Base-by-base conservation (phyloP, 225 moss, liverwort and hornwort species). In the Rhytidiadelphus loreus region DNA sequence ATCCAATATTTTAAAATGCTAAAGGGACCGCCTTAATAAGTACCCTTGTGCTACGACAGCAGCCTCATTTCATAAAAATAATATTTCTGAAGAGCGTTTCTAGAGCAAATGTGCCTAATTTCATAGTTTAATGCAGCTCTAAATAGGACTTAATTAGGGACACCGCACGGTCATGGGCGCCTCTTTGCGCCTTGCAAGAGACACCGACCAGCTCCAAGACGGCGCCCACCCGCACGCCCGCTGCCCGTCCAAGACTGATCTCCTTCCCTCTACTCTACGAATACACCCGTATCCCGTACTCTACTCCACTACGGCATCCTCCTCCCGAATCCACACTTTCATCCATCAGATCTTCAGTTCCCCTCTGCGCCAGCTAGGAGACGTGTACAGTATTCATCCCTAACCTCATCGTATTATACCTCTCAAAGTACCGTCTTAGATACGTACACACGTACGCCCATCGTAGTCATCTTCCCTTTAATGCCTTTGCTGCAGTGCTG, bases 171-270 rank as follows among this genome's bases (percentile, higher is more conserved):
- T 30, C 60, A 60, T 81, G 8, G 81, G 43, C 30, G 41, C 24
- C 92, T 58, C 90, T 87, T 84, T 87, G 82, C 16, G 17, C 22
- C 17, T 48, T 39, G 81, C 82, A 90, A 90, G 72, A 26, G 92
- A 90, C 92, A 89, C 92, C 92, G 89, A 92, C 89, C 92, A 82
- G 50, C 92, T 59, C 35, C 77, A 77, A 90, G 89, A 81, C 90
- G 90, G 92, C 91, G 89, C 87, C 61, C 83, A 61, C 86, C 70
- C 83, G 86, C 86, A 55, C 86, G 86, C 90, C 62, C 82, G 14
- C 77, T 60, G 32, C 62, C 80, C 46, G 50, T 62, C 64, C 72
- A 83, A 48, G 56, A 60, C 57, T 57, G 28, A 4, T 11, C 88
- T 20, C 39, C 37, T 7, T 2, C 18, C 15, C 7, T 8, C 65